Evolutionary conservation across 345 rosid species (phyloP).

Genomic region (Iberis pinnata): DNA sequence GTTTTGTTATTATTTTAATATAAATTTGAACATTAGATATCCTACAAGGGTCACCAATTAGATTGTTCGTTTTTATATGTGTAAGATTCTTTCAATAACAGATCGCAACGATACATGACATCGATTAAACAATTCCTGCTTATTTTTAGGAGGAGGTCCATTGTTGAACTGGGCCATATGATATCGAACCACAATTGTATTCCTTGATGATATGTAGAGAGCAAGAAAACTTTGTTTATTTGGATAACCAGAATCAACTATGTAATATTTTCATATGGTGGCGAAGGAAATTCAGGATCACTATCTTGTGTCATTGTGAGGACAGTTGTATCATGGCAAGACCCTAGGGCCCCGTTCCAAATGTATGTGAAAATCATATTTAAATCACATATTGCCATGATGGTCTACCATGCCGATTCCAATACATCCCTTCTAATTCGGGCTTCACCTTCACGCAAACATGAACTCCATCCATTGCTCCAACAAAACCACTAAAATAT

Average conservation of each 20-base stretch:
- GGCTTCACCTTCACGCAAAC: background rate
- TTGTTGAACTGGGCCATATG: background rate
- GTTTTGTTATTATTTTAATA: no score
- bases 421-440: background rate
- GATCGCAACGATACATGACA: background rate
- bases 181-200: background rate
- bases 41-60: no score
- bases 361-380: background rate
- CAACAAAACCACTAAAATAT: background rate
- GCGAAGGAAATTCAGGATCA: background rate
- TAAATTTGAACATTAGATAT: no score
- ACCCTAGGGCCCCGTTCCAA: background rate
- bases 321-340: background rate
- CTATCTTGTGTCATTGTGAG: background rate
- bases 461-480: background rate
- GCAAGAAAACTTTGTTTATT: background rate
- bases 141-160: background rate
- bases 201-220: background rate
- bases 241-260: background rate
- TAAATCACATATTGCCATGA: background rate
- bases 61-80: no score
- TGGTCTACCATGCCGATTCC: background rate
- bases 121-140: background rate
- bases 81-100: background rate
- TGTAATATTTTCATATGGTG: background rate